Conservation (phyloP, 1,139 yeast species). For the Hansenula lynferdii region DNA sequence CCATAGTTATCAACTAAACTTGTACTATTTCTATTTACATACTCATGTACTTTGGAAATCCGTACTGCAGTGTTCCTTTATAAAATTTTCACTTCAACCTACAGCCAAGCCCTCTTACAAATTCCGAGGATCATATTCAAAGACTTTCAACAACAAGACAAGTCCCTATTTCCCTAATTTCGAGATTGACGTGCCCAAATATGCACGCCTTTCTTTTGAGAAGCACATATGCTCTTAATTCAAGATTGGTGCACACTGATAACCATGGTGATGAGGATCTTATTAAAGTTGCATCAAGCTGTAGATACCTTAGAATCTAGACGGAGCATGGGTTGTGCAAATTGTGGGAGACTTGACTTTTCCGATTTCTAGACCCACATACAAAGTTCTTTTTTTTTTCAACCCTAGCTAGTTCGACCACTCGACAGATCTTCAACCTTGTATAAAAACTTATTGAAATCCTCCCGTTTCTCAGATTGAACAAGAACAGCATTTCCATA, state of each 20-base stretch:
- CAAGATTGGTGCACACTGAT: slow-evolving; percentile 1
- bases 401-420: background rate
- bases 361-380: background rate
- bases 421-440: background rate
- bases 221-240: background rate
- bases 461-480: background rate
- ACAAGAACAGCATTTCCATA: background rate
- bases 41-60: no score
- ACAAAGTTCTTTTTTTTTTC: background rate
- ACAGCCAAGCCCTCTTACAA: no score
- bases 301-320: background rate
- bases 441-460: background rate
- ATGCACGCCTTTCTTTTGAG: background rate
- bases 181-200: background rate
- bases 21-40: no score
- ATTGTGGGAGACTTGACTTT: background rate
- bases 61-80: no score
- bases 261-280: slow-evolving; percentile 1
- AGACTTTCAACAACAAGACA: background rate
- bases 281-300: background rate
- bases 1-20: no score
- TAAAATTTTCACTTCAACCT: no score
- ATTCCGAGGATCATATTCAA: background rate
- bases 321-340: no score
- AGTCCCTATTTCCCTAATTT: background rate